Evolutionary conservation across 257 asterid species (phyloP), one percentile per base, ranked within the genome.

Genomic region (Ilex asprella): DNA sequence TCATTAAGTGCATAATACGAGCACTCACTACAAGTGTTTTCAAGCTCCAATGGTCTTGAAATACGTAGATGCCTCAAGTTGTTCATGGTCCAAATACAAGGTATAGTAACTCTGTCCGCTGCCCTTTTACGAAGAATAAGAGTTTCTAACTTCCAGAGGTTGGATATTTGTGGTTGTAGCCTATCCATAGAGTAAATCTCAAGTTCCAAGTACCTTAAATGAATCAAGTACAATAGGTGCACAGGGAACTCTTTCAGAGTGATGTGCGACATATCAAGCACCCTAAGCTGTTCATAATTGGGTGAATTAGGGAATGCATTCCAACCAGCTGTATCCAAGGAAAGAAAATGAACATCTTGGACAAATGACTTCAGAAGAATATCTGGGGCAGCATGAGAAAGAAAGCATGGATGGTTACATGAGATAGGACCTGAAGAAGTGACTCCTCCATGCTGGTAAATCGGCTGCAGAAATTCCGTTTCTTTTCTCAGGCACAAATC

Each of bases 401-500:
- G 8, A 39, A 62, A 46, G 8, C 3, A 29, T 7, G 14, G 39
- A 41, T 21, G 15, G 9, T 53, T 53, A n/a, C 15, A 15, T 3
- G 10, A 16, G 30, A 53, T 14, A n/a, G 57, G 15, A 15, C 30
- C 57, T 21, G 57, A 53, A 6, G 57, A n/a, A 4, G 10, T 2
- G 2, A 3, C 2, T 6, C 3, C 9, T 5, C 11, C 61, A 16
- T 31, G 13, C 65, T 50, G 7, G 12, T 41, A 13, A 2, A 58
- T 32, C 14, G 14, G 59, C 31, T 63, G 57, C 6, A 62, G 61
- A 9, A 13, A 70, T 56, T 8, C 52, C 62, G 2, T 57, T 69
- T 41, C 32, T 61, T 50, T 64, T 59, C 12, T 49, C 60, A 32
- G 35, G 64, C 79, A 75, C 8, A 70, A 63, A 6, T 62, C 63